Evolutionary conservation across 192 early-diverging fungal species (phyloP).

Genomic region (Glomus cerebriforme): DNA sequence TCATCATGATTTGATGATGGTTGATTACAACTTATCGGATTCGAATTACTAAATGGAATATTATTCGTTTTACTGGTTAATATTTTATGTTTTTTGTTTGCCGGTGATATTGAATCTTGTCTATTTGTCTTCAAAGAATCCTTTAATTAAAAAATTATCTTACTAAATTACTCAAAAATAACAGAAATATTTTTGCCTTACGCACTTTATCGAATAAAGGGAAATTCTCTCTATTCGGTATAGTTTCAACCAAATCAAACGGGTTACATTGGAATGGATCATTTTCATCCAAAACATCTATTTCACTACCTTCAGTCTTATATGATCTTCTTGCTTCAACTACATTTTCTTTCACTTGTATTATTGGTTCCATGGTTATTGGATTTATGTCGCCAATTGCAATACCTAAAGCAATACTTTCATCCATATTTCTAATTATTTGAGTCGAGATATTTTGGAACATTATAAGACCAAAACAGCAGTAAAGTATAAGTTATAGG

Average conservation of each 20-base stretch:
- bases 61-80: background rate
- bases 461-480: background rate
- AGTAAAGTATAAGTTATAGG: background rate
- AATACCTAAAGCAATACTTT: constrained; percentile 54
- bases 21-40: background rate
- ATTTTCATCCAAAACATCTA: background rate
- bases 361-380: constrained; percentile 53
- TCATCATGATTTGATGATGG: too few relatives aligned
- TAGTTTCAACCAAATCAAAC: background rate
- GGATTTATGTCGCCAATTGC: constrained; percentile 68
- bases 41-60: background rate
- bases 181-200: background rate
- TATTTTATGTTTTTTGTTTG: background rate
- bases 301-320: background rate
- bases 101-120: background rate
- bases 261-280: background rate
- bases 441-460: background rate
- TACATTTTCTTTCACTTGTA: background rate
- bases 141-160: background rate
- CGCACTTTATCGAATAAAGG: background rate
- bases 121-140: background rate
- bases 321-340: background rate
- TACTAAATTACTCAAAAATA: background rate
- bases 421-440: constrained; percentile 48
- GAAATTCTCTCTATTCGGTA: background rate